Conservation (phyloP, 257 asterid genomes). For the Striga asiatica region DNA sequence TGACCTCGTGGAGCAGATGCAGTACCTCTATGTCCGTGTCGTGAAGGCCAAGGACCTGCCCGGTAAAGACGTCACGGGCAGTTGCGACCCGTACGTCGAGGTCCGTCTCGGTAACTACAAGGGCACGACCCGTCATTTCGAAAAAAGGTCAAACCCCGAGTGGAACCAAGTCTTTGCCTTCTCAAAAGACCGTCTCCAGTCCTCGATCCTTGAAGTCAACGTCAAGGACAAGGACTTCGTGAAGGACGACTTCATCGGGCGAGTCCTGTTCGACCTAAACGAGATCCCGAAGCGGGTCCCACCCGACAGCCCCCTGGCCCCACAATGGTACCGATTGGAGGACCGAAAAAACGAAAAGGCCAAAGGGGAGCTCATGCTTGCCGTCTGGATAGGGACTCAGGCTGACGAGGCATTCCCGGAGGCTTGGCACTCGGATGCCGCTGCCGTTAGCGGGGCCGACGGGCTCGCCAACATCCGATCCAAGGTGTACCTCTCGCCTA, state of each 20-base stretch:
- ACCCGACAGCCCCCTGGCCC: slow-evolving; percentile 63
- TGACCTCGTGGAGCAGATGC: slow-evolving; percentile 77
- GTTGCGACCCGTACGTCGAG: slow-evolving; percentile 59
- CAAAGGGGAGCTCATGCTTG: slow-evolving; percentile 60
- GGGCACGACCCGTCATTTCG: slow-evolving; percentile 60
- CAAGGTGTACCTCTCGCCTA: slow-evolving; percentile 63
- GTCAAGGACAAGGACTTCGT: slow-evolving; percentile 58
- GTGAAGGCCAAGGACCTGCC: slow-evolving; percentile 65
- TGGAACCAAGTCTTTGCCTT: slow-evolving; percentile 67
- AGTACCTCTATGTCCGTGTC: slow-evolving; percentile 61
- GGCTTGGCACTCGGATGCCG: slow-evolving; percentile 68
- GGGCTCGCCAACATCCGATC: slow-evolving; percentile 46
- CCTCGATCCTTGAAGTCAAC: slow-evolving; percentile 48
- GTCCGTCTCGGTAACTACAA: slow-evolving; percentile 56
- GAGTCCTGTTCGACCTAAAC: slow-evolving; percentile 42
- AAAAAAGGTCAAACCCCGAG: slow-evolving; percentile 57
- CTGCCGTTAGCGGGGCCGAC: slow-evolving; percentile 46
- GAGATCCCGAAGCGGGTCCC: slow-evolving; percentile 61
- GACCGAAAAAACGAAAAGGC: slow-evolving; percentile 43
- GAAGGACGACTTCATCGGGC: slow-evolving; percentile 59
- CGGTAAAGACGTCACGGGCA: slow-evolving; percentile 51
- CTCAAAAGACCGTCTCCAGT: slow-evolving; percentile 60
- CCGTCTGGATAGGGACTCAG: slow-evolving; percentile 83
- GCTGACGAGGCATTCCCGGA: slow-evolving; percentile 73
- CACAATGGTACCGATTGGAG: slow-evolving; percentile 65